Evolutionary conservation across 2,329 filamentous ascomycete species (phyloP).

Genomic region (Tympanopsis confertula): DNA sequence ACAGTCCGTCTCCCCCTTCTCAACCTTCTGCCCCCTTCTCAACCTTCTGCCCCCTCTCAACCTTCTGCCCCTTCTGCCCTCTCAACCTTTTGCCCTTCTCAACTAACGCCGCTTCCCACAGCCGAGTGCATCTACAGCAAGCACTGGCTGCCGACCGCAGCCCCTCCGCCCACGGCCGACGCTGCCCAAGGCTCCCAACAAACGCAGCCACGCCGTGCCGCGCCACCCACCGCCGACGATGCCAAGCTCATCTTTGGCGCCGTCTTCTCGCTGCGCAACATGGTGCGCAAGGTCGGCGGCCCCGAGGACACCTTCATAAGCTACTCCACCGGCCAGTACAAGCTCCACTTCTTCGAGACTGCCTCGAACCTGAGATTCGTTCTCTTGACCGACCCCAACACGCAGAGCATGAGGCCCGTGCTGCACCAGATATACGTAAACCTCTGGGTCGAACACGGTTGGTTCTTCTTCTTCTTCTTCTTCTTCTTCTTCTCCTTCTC

Average conservation of each 20-base stretch:
- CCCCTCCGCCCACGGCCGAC: conserved; percentile 4
- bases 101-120: conserved; percentile 23
- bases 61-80: conserved; percentile 7
- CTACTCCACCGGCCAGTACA: conserved; percentile 89
- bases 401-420: conserved; percentile 83
- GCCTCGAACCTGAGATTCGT: conserved; percentile 91
- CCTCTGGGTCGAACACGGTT: conserved; percentile 90
- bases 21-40: background rate
- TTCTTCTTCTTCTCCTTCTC: background rate
- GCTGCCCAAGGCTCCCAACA: conserved; percentile 3
- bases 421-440: conserved; percentile 98
- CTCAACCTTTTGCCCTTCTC: background rate
- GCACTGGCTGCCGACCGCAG: conserved; percentile 53
- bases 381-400: conserved; percentile 84
- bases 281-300: conserved; percentile 89
- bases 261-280: conserved; percentile 90
- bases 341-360: conserved; percentile 98
- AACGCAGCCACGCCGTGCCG: conserved; percentile 13
- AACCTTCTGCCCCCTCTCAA: conserved; percentile 5
- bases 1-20: conserved; percentile 51
- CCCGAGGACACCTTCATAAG: conserved; percentile 90
- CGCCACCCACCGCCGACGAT: conserved; percentile 51
- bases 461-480: conserved; percentile 13
- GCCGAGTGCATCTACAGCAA: conserved; percentile 96
- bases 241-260: conserved; percentile 96